Conservation (phyloP, 1,284 basidiomycete genomes). For the Ganoderma multipileum region DNA sequence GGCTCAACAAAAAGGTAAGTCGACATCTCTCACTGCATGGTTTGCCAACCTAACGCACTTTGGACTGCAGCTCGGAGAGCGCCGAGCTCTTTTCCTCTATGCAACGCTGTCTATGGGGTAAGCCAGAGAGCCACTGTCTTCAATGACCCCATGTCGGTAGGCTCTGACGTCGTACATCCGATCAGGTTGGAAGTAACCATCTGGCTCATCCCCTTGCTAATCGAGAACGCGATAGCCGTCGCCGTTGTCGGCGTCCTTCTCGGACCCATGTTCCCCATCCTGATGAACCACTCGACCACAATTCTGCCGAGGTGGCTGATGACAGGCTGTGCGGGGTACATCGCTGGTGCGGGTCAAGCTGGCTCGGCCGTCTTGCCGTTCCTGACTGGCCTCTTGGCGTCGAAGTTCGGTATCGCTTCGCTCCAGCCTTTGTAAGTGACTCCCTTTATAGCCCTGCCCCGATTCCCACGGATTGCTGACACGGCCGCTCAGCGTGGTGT, state of each 20-base stretch:
- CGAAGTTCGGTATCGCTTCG: slow-evolving; percentile 59
- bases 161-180: background rate
- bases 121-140: slow-evolving; percentile 24
- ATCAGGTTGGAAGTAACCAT: slow-evolving; percentile 63
- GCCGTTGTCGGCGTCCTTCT: slow-evolving; percentile 55
- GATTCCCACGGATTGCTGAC: slow-evolving; percentile 34
- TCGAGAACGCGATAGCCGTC: slow-evolving; percentile 66
- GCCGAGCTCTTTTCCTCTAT: slow-evolving; percentile 60
- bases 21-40: background rate
- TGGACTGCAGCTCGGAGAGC: slow-evolving; percentile 55
- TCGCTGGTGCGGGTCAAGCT: slow-evolving; percentile 68
- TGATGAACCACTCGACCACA: slow-evolving; percentile 57
- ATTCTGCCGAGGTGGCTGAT: slow-evolving; percentile 69
- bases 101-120: slow-evolving; percentile 58
- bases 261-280: slow-evolving; percentile 70
- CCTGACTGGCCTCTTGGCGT: slow-evolving; percentile 63
- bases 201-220: slow-evolving; percentile 68
- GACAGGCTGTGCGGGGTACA: slow-evolving; percentile 72
- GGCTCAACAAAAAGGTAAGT: slow-evolving; percentile 61
- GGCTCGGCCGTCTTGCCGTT: slow-evolving; percentile 74
- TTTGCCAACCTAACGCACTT: background rate
- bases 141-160: background rate
- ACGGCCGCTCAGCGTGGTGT: slow-evolving; percentile 21
- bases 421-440: slow-evolving; percentile 60
- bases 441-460: slow-evolving; percentile 58